phyloP scores from a whole-genome alignment of 305 asterid genomes.

The Fraxinus dipetala region DNA sequence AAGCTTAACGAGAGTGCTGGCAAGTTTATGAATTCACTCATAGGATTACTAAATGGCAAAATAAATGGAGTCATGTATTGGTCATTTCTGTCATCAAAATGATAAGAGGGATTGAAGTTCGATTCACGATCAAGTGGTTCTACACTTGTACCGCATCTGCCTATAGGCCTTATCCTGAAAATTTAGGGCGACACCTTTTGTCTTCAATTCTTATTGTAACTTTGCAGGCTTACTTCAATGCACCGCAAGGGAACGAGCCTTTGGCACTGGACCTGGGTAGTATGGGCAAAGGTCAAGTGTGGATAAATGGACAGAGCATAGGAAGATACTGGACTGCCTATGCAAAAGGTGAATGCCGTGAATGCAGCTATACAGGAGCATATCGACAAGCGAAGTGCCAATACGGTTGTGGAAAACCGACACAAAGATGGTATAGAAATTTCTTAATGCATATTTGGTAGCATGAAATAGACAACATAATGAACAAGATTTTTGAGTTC shows the following conservation, averaged over 20 bases:
- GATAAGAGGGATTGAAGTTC: not conserved
- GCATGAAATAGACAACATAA: not conserved
- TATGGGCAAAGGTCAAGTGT: constrained; percentile 91
- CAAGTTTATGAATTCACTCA: not conserved
- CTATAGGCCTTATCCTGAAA: not conserved
- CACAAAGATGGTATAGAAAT: constrained; percentile 76
- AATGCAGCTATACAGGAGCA: constrained; percentile 68
- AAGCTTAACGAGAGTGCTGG: not conserved
- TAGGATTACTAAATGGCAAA: not conserved
- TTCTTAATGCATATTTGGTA: not conserved
- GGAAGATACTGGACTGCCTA: constrained; percentile 84
- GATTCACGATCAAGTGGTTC: not conserved
- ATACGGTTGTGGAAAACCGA: constrained; percentile 86
- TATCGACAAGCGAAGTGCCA: constrained; percentile 68
- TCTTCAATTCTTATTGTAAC: not conserved
- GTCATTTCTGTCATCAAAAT: not conserved
- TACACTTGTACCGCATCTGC: not conserved
- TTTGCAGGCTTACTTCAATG: constrained; percentile 66
- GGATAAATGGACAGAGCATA: constrained; percentile 87
- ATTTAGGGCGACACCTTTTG: not conserved
- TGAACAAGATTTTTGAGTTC: not conserved
- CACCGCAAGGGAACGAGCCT: constrained; percentile 71
- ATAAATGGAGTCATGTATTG: not conserved
- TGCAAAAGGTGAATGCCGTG: constrained; percentile 70
- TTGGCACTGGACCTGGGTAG: constrained; percentile 75